Conservation (phyloP, 1,139 yeast species). For the Suhomyces maxii region DNA sequence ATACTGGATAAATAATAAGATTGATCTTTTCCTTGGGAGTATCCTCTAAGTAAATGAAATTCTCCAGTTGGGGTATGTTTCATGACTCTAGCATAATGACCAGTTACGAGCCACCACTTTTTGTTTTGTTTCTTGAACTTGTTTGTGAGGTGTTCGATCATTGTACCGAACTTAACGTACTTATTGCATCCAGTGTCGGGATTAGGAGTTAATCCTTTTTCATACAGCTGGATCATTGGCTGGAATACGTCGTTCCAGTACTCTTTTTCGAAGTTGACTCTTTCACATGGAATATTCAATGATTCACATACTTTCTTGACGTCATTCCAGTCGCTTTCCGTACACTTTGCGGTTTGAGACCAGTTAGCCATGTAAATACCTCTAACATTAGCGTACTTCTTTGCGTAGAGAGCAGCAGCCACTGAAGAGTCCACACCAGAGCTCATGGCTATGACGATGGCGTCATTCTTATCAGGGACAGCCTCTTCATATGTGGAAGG, state of each 20-base stretch:
- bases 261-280: slow-evolving; percentile 84
- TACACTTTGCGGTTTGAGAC: slow-evolving; percentile 69
- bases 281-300: slow-evolving; percentile 64
- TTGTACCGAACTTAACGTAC: slow-evolving; percentile 80
- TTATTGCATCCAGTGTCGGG: slow-evolving; percentile 91
- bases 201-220: slow-evolving; percentile 81
- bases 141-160: slow-evolving; percentile 53
- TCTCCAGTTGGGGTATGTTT: slow-evolving; percentile 27
- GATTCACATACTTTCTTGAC: slow-evolving; percentile 65
- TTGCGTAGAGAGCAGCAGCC: slow-evolving; percentile 70
- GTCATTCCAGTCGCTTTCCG: slow-evolving; percentile 87
- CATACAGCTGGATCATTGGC: slow-evolving; percentile 81
- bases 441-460: slow-evolving; percentile 85
- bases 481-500: slow-evolving; percentile 28
- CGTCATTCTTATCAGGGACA: slow-evolving; percentile 53
- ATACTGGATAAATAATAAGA: slow-evolving; percentile 84
- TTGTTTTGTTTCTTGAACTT: slow-evolving; percentile 27
- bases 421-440: slow-evolving; percentile 97
- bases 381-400: slow-evolving; percentile 52
- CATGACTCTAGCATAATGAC: slow-evolving; percentile 80
- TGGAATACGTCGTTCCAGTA: slow-evolving; percentile 91
- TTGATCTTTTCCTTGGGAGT: slow-evolving; percentile 73
- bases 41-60: slow-evolving; percentile 58
- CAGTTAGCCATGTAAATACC: slow-evolving; percentile 96
- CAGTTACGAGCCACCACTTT: slow-evolving; percentile 88